Conservation (phyloP, 1,139 yeast species). For the Taphrina deformans region DNA sequence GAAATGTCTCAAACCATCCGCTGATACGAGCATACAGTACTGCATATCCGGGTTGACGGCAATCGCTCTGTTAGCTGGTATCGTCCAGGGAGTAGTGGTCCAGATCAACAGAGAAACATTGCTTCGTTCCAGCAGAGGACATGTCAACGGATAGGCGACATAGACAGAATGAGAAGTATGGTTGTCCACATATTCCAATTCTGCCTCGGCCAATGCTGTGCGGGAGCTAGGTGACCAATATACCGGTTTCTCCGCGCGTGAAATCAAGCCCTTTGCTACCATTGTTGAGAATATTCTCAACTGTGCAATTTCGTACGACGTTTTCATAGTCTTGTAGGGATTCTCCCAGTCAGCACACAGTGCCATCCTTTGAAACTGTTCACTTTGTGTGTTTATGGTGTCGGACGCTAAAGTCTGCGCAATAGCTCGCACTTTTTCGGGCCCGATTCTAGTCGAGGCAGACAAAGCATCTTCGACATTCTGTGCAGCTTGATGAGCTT, state of each 20-base stretch:
- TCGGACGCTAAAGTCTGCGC: constrained; percentile 68
- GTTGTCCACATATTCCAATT: constrained; percentile 75
- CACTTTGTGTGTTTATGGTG: constrained; percentile 64
- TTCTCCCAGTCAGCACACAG: constrained; percentile 79
- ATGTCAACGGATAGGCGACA: constrained; percentile 63
- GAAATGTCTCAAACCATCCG: constrained; percentile 29
- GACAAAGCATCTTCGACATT: constrained; percentile 46
- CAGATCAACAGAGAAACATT: constrained; percentile 55
- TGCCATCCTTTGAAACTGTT: constrained; percentile 66
- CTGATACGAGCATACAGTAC: constrained; percentile 48
- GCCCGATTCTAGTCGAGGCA: constrained; percentile 44
- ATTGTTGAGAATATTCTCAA: constrained; percentile 66
- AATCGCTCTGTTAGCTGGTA: constrained; percentile 82
- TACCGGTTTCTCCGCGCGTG: constrained; percentile 87
- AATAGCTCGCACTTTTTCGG: constrained; percentile 59
- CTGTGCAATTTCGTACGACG: constrained; percentile 68
- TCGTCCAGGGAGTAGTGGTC: constrained; percentile 99
- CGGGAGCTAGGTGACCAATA: constrained; percentile 95
- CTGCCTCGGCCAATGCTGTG: constrained; percentile 96
- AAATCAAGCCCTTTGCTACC: constrained; percentile 66
- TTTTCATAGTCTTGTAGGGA: constrained; percentile 67
- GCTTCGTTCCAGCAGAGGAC: background rate
- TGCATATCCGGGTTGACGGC: constrained; percentile 62
- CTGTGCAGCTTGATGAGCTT: constrained; percentile 42
- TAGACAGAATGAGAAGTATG: constrained; percentile 72